These are phyloP conservation scores for Aristolochia contorta DNA, from an alignment of 164 flowering plant species.

Conservation along the genomic window DNA sequence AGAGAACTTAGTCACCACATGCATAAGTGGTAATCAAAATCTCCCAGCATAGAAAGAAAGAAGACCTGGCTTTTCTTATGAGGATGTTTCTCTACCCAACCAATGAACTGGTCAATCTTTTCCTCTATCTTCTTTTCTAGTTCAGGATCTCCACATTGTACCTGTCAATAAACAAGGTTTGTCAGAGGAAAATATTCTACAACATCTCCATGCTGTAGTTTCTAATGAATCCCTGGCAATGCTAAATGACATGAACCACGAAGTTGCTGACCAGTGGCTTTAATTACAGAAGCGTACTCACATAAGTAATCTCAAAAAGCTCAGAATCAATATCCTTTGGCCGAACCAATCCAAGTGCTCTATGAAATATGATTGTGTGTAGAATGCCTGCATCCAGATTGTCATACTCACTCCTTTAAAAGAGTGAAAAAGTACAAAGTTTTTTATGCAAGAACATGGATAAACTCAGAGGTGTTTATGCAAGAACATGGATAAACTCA, in stretches of 20 bases:
- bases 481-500: neutral
- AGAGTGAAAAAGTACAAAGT: no score
- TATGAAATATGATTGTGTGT: constrained; percentile 86
- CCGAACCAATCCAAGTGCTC: constrained; percentile 90
- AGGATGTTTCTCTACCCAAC: constrained; percentile 94
- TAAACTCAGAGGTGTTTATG: neutral
- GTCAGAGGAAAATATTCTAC: no score
- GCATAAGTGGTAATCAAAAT: no score
- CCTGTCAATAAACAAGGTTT: constrained; percentile 25
- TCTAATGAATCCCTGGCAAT: no score
- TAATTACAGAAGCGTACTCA: constrained; percentile 27
- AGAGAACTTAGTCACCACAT: neutral
- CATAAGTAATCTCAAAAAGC: constrained; percentile 93
- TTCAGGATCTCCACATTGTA: constrained; percentile 88
- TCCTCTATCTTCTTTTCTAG: constrained; percentile 91
- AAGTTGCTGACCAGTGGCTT: no score
- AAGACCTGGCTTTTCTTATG: constrained; percentile 97
- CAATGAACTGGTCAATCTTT: constrained; percentile 84
- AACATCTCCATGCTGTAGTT: no score
- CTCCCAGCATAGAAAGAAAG: neutral
- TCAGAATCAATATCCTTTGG: constrained; percentile 89
- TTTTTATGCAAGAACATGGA: neutral
- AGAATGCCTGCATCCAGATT: constrained; percentile 61
- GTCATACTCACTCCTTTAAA: neutral
- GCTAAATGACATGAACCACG: no score